Base-by-base conservation (phyloP, 2,329 filamentous ascomycete species). In the Achaetomium macrosporum region DNA sequence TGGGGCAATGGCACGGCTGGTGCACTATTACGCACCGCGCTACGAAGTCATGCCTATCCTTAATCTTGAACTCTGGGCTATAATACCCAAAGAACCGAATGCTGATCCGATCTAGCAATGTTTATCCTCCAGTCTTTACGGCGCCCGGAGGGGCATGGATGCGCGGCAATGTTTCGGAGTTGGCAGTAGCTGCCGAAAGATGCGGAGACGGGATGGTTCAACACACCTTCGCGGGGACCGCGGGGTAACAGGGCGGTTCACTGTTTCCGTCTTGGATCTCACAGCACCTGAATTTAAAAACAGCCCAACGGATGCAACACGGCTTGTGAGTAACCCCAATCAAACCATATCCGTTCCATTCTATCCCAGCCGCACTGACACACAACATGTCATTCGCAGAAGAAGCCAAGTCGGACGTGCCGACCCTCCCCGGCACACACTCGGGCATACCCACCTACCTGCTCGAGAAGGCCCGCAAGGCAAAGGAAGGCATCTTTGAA, bases 381-480 rank as follows among this genome's bases (percentile, higher is more conserved):
- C 40, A 45, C 42, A 50, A 15, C 50, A 60, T 58, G 56, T 57
- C 53, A n/a, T 54, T 55, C 46, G 10, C 46, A 10, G 57, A 63
- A 13, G 61, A 68, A 50, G 64, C 63, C 39, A 60, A 57, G 36
- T 61, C 60, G 5, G 53, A 63, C 31, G 63, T 71, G 6, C 69
- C 69, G 5, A 64, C 67, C 6, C 66, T 71, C 10, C 65, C 67
- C 3, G 65, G 69, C 43, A 64, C 64, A 16, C 68, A 73, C 57
- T 71, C 69, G 11, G 70, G 71, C 15, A 72, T 73, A 42, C 70
- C 71, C 1, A 47, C 57, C 0, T 69, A 61, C 47, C 63, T 72
- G 2, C 62, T 71, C 12, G 65, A 69, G 20, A 71, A 71, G 54
- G 70, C 70, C 8, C 58, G 64, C 5, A 57, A 61, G 5, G 64